Conservation (phyloP, 106 monocot genomes). For the Dioscorea zingiberensis region DNA sequence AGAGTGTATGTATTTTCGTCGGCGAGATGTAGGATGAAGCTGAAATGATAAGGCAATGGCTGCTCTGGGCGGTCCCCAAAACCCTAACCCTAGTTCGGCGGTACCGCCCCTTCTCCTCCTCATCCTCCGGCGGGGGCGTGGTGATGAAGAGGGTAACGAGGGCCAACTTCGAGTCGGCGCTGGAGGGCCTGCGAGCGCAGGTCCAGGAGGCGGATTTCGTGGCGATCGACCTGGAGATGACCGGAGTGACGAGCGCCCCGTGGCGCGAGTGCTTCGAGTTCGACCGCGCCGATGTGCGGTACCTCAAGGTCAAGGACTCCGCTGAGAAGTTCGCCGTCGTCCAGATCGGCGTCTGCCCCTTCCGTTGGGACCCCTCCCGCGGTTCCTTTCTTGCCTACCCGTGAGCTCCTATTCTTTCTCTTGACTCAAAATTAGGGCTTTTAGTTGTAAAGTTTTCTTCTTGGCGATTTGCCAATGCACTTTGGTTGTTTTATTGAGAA, state of each 20-base stretch:
- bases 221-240: conserved; percentile 93
- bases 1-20: no score
- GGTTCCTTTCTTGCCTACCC: conserved; percentile 63
- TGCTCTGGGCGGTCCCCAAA: neutral
- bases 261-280: conserved; percentile 81
- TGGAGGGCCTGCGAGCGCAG: conserved; percentile 45
- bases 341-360: conserved; percentile 93
- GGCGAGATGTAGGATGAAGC: neutral
- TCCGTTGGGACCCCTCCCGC: conserved; percentile 61
- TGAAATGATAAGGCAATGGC: neutral
- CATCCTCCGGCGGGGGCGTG: conserved; percentile 14
- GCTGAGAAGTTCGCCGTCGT: conserved; percentile 77
- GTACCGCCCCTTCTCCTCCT: conserved; percentile 12
- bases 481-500: no score
- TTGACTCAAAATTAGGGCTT: no score
- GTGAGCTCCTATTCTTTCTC: conserved; percentile 28
- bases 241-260: conserved; percentile 81
- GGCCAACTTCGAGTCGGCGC: conserved; percentile 54
- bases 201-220: conserved; percentile 77
- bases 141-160: conserved; percentile 72
- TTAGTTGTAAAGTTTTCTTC: no score
- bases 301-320: conserved; percentile 86
- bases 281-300: conserved; percentile 80
- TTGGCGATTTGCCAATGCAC: no score
- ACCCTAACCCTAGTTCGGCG: conserved; percentile 2